Base-by-base conservation (phyloP, 2,329 filamentous ascomycete genomes). In the Colletotrichum incanum region DNA sequence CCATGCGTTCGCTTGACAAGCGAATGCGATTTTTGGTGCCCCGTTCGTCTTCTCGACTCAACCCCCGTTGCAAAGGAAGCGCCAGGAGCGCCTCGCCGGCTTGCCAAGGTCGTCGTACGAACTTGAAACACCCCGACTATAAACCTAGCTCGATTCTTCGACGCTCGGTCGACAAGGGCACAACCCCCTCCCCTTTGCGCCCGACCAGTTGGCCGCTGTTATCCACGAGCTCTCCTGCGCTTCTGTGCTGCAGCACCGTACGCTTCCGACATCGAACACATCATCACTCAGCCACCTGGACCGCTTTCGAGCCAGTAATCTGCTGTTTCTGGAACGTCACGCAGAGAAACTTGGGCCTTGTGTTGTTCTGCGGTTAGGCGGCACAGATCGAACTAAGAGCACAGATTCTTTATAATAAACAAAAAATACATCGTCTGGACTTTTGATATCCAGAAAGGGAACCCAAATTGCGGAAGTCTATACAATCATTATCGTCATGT, bases 401-500 rank as follows among this genome's bases (percentile, higher is more conserved):
- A 70, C 54, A 26, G 28, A 49, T 65, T 49, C 54, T 60, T 50
- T 43, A n/a, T n/a, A n/a, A n/a, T n/a, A n/a, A n/a, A n/a, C n/a
- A 31, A 31, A 49, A 65, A 59, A 70, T 61, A 65, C 34, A 72
- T 63, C 58, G 26, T 68, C 60, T 31, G 45, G 56, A 47, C 65
- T 62, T 56, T 58, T 37, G 23, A 20, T 7, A 49, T 59, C 31
- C 54, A 47, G 47, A 18, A 41, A 62, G 16, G 34, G 14, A 64
- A 31, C 23, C 68, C 50, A 52, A 65, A 37, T 52, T 5, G 20
- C 18, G 11, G n/a, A 60, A 65, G 54, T 70, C 59, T 69, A 72
- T 43, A 37, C 31, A 49, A 54, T 72, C 66, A 70, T 72, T 65
- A 68, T 72, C 70, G 59, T 72, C 70, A 72, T 70, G 54, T 59